Evolutionary conservation across 495 filamentous ascomycete species (phyloP).

Genomic region (Aspergillus funiculosus): DNA sequence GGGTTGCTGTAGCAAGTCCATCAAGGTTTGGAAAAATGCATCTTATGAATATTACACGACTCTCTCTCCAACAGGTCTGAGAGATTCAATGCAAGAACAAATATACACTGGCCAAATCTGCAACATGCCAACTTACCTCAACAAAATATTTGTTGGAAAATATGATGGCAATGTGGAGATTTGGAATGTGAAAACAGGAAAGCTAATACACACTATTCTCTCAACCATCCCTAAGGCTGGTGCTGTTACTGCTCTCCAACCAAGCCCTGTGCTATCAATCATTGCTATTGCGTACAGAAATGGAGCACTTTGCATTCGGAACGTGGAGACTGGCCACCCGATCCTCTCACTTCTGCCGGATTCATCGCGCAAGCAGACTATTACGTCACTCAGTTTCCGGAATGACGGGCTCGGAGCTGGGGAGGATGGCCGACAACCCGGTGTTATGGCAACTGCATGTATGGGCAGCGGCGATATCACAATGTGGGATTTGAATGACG

Average conservation of each 20-base stretch:
- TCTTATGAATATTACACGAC: slow-evolving; percentile 87
- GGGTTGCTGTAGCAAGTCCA: slow-evolving; percentile 63
- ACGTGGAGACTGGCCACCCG: slow-evolving; percentile 68
- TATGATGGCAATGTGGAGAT: slow-evolving; percentile 88
- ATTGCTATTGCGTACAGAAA: slow-evolving; percentile 79
- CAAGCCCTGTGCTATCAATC: slow-evolving; percentile 76
- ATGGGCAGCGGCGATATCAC: slow-evolving; percentile 74
- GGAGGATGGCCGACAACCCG: slow-evolving; percentile 70
- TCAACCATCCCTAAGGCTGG: slow-evolving; percentile 61
- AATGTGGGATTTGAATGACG: slow-evolving; percentile 91
- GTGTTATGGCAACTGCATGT: slow-evolving; percentile 81
- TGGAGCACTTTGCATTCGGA: slow-evolving; percentile 71
- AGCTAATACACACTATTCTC: slow-evolving; percentile 77
- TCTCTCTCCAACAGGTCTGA: slow-evolving; percentile 46
- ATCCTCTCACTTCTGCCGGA: slow-evolving; percentile 60
- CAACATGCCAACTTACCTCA: slow-evolving; percentile 88
- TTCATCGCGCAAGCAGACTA: slow-evolving; percentile 43
- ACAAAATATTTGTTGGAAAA: slow-evolving; percentile 87
- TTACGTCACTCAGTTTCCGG: slow-evolving; percentile 84
- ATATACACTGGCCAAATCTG: slow-evolving; percentile 66
- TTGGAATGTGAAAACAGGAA: slow-evolving; percentile 91
- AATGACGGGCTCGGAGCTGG: slow-evolving; percentile 88
- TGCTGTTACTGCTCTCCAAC: slow-evolving; percentile 73
- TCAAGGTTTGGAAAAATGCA: slow-evolving; percentile 85
- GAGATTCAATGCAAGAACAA: slow-evolving; percentile 42